Conservation (phyloP, 176 grass and related monocot genomes). For the Areca catechu region DNA sequence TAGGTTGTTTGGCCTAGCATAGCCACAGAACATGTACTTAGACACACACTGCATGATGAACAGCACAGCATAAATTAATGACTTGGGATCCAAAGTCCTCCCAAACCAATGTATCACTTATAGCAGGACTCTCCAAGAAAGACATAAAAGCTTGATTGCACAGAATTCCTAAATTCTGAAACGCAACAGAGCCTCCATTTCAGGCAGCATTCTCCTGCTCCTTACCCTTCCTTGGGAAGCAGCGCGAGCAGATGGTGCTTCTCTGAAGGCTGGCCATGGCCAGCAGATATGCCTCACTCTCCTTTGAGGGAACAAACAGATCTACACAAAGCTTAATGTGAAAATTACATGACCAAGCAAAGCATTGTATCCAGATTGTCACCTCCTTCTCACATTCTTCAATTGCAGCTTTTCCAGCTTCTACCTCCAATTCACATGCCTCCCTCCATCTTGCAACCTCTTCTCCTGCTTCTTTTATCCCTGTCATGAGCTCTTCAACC, state of each 20-base stretch:
- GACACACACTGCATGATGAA: too few relatives aligned
- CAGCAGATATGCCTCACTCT: conserved; percentile 50
- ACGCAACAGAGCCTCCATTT: too few relatives aligned
- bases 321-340: neutral
- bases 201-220: too few relatives aligned
- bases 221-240: too few relatives aligned
- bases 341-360: conserved; percentile 1
- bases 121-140: too few relatives aligned
- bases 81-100: too few relatives aligned
- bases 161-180: too few relatives aligned
- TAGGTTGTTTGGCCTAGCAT: neutral
- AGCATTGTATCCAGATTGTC: conserved; percentile 4
- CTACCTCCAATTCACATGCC: conserved; percentile 61
- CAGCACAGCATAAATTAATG: too few relatives aligned
- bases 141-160: too few relatives aligned
- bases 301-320: neutral
- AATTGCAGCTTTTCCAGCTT: too few relatives aligned
- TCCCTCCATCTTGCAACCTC: conserved; percentile 63
- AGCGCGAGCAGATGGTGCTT: conserved; percentile 26
- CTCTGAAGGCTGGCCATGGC: conserved; percentile 52
- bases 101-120: too few relatives aligned
- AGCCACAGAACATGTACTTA: too few relatives aligned
- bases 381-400: conserved; percentile 59
- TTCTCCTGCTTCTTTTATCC: conserved; percentile 33
- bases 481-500: conserved; percentile 42